phyloP scores from a whole-genome alignment of 2,329 filamentous ascomycete genomes.

The Pseudopithomyces chartarum region DNA sequence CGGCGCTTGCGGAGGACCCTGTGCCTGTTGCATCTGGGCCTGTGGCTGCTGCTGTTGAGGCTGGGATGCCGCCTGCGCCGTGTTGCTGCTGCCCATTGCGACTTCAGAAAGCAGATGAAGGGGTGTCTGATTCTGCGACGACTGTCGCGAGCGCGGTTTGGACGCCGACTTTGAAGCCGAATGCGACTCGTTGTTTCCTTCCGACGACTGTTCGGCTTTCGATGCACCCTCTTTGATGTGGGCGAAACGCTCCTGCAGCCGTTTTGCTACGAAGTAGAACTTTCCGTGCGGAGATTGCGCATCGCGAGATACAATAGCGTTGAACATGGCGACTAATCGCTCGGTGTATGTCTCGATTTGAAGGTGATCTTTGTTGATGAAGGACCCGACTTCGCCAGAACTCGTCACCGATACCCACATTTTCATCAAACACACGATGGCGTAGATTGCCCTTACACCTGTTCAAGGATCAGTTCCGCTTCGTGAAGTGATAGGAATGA shows the following conservation, averaged over 20 bases:
- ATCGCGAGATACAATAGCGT: constrained; percentile 47
- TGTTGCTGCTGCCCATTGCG: constrained; percentile 43
- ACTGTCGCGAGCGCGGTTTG: constrained; percentile 26
- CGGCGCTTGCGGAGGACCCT: constrained; percentile 14
- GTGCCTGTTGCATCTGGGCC: constrained; percentile 13
- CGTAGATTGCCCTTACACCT: constrained; percentile 61
- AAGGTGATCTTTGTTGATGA: constrained; percentile 55
- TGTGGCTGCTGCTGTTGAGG: constrained; percentile 11
- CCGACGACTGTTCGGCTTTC: constrained; percentile 27
- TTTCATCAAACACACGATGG: constrained; percentile 63
- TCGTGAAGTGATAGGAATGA: constrained; percentile 14
- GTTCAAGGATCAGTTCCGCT: constrained; percentile 11
- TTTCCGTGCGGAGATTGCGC: constrained; percentile 53
- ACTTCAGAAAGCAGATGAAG: constrained; percentile 47
- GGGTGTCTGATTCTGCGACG: constrained; percentile 41
- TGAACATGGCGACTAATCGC: constrained; percentile 52
- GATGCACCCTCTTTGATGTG: constrained; percentile 50
- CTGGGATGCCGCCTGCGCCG: constrained; percentile 9
- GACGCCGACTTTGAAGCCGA: constrained; percentile 19
- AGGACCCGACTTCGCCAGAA: constrained; percentile 55
- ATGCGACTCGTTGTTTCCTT: constrained; percentile 27
- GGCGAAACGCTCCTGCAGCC: constrained; percentile 52
- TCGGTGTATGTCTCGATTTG: constrained; percentile 55
- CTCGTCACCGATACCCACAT: constrained; percentile 61
- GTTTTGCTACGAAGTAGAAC: constrained; percentile 52